phyloP scores from a whole-genome alignment of 2,329 filamentous ascomycete genomes.

The Fusarium keratoplasticum region DNA sequence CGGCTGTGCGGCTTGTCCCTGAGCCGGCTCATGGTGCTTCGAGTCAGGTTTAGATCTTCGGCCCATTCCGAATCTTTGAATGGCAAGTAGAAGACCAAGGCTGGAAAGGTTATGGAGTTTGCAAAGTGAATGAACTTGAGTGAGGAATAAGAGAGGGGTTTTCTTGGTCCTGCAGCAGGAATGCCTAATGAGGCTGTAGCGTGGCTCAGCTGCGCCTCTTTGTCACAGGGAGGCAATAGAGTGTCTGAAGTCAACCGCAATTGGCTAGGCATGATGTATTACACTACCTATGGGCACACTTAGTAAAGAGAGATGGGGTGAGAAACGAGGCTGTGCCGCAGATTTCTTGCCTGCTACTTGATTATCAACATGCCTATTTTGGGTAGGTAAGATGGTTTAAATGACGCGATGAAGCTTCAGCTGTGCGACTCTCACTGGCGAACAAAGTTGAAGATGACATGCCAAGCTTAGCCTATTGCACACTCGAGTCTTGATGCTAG shows the following conservation, averaged over 20 bases:
- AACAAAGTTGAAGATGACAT: background rate
- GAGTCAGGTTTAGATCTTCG: background rate
- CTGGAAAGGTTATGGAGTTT: background rate
- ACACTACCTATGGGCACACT: background rate
- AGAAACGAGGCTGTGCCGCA: background rate
- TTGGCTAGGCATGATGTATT: background rate
- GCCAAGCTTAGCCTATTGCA: background rate
- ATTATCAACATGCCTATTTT: background rate
- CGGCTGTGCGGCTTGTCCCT: background rate
- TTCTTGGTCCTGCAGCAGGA: background rate
- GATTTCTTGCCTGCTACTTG: background rate
- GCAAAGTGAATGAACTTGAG: background rate
- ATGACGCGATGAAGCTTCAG: background rate
- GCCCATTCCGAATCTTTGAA: background rate
- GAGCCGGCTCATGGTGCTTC: background rate
- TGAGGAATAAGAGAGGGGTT: background rate
- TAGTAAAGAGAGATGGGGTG: background rate
- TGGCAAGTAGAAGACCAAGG: background rate
- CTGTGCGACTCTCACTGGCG: background rate
- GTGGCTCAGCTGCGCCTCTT: background rate
- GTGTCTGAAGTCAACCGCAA: background rate
- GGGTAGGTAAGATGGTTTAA: background rate
- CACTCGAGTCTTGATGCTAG: background rate
- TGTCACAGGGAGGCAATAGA: background rate
- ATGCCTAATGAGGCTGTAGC: background rate